A percentile compares a stretch with the other conserved stretches of the same genome.
Evolutionary conservation across 495 filamentous ascomycete genomes (phyloP).

Genomic region (Astrocystis sublimbata): DNA sequence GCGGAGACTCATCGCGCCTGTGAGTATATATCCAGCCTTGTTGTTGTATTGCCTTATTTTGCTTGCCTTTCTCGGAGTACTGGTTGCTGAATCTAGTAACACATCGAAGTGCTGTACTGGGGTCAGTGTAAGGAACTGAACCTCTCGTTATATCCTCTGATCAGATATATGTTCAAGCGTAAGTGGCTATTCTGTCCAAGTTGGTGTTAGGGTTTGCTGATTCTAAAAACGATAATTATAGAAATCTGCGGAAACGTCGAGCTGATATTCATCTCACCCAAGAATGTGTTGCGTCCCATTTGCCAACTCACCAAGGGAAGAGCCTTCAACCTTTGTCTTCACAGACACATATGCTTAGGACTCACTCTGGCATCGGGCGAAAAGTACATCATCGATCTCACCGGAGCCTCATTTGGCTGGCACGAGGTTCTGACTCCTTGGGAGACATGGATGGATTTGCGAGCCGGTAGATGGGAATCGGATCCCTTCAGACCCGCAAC

Average conservation of each 20-base stretch:
- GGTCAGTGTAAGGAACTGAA: slow-evolving; percentile 3
- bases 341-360: background rate
- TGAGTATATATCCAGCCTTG: background rate
- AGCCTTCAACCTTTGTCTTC: slow-evolving; percentile 9
- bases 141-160: background rate
- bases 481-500: background rate
- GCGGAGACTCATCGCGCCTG: background rate
- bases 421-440: slow-evolving; percentile 9
- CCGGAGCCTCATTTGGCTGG: slow-evolving; percentile 5
- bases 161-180: slow-evolving; percentile 11
- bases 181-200: background rate
- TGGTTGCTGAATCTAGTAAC: background rate
- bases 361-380: slow-evolving; percentile 1
- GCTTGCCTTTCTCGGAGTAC: background rate
- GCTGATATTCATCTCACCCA: background rate
- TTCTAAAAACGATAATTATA: background rate
- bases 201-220: background rate
- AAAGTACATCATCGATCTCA: slow-evolving; percentile 13
- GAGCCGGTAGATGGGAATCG: background rate
- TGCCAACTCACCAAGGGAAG: background rate
- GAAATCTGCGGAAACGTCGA: slow-evolving; percentile 5
- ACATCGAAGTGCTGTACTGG: slow-evolving; percentile 1
- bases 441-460: background rate
- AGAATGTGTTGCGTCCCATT: slow-evolving; percentile 9
- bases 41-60: background rate